Percentiles rank a stretch among this genome's conserved stretches.
These are phyloP conservation scores for Chrysosporium queenslandicum DNA, from an alignment of 2,329 filamentous ascomycete species.

Conservation along the genomic window DNA sequence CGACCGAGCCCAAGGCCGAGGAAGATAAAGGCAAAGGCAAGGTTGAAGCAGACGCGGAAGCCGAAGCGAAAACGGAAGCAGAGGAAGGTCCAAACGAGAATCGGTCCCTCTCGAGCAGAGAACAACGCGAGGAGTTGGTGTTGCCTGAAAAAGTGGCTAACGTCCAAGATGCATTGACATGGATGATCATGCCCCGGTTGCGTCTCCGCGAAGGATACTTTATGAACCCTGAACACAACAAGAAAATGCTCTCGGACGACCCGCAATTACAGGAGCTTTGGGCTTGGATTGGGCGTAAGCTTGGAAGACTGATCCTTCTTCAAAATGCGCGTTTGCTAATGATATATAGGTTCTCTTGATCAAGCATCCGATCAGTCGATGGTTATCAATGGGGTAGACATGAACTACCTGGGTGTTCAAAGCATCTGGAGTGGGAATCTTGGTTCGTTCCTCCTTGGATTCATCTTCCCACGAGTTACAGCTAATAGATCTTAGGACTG, in stretches of 20 bases:
- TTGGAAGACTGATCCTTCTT: background rate
- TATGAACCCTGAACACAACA: constrained; percentile 47
- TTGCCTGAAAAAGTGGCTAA: constrained; percentile 26
- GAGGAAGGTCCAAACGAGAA: background rate
- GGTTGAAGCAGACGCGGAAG: background rate
- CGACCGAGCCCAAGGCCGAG: background rate
- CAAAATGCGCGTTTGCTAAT: background rate
- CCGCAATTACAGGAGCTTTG: constrained; percentile 49
- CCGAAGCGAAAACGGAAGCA: background rate
- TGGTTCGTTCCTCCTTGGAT: constrained; percentile 26
- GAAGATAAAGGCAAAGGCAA: background rate
- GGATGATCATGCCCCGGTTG: constrained; percentile 33
- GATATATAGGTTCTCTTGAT: constrained; percentile 27
- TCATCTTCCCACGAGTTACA: background rate
- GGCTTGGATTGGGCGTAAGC: constrained; percentile 46
- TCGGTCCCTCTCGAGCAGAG: constrained; percentile 31
- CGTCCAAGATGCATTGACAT: constrained; percentile 33
- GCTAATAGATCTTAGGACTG: constrained; percentile 22
- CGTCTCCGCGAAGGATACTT: constrained; percentile 48
- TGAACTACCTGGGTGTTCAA: constrained; percentile 52
- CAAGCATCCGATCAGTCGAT: constrained; percentile 42
- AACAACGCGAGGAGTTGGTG: constrained; percentile 30
- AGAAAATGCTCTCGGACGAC: constrained; percentile 46
- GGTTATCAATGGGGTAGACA: constrained; percentile 47
- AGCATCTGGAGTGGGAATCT: constrained; percentile 50